Percentiles rank a stretch among this genome's conserved stretches.
phyloP scores from a whole-genome alignment of 306 rosid genomes.

The Crataegus laevigata region DNA sequence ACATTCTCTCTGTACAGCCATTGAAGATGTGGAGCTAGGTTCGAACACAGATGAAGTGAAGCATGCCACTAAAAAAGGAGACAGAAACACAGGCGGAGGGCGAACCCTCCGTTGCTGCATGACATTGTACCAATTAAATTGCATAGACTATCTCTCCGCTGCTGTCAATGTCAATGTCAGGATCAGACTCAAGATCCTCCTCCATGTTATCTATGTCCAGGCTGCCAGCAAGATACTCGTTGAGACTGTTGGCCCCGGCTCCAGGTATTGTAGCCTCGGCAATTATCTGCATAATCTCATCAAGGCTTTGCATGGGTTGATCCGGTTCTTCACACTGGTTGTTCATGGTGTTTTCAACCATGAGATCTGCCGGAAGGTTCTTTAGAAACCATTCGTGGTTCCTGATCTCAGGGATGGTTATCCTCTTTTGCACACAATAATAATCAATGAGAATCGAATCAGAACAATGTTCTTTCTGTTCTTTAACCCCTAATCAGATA shows the following conservation, averaged over 20 bases:
- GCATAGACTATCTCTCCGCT: conserved; percentile 93
- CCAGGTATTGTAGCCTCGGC: conserved; percentile 80
- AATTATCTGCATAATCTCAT: conserved; percentile 90
- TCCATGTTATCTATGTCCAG: conserved; percentile 95
- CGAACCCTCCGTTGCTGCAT: conserved; percentile 12
- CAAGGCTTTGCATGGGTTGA: conserved; percentile 80
- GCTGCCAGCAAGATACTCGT: conserved; percentile 68
- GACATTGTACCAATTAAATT: conserved; percentile 32
- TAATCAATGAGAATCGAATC: conserved; percentile 1
- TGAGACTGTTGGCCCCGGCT: conserved; percentile 57
- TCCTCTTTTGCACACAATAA: conserved; percentile 53
- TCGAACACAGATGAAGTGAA: background rate
- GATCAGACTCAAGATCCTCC: conserved; percentile 73
- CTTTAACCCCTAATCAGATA: background rate
- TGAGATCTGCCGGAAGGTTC: conserved; percentile 83
- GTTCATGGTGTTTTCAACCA: conserved; percentile 45
- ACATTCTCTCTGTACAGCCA: too few relatives aligned
- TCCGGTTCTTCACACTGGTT: conserved; percentile 72
- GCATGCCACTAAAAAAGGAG: background rate
- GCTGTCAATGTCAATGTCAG: conserved; percentile 89
- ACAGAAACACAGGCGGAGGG: conserved; percentile 15
- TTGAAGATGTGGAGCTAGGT: too few relatives aligned
- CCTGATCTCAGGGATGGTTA: conserved; percentile 76
- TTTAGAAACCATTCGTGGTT: conserved; percentile 86
- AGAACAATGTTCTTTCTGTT: conserved; percentile 1